Evolutionary conservation across 2,329 filamentous ascomycete species (phyloP).

Genomic region (Clathrospora elynae): DNA sequence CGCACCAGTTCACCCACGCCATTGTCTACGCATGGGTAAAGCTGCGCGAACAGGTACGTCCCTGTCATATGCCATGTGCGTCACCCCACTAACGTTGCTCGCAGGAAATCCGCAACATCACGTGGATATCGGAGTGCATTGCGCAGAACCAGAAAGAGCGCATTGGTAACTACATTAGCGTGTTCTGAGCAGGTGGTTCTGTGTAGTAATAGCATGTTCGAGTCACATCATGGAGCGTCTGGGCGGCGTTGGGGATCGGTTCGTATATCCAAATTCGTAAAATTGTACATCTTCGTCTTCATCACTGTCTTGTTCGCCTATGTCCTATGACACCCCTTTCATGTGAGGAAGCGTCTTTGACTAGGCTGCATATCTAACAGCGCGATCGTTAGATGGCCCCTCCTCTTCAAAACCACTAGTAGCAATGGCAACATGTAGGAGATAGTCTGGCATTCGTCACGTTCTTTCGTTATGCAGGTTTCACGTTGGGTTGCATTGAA

Average conservation of each 20-base stretch:
- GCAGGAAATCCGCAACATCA: constrained; percentile 98
- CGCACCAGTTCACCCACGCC: constrained; percentile 90
- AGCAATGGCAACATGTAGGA: too few species aligned
- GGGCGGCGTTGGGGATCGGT: constrained; percentile 37
- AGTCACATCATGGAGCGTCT: constrained; percentile 33
- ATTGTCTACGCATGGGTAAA: constrained; percentile 99
- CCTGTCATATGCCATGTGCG: not conserved
- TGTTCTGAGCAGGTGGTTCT: constrained; percentile 61
- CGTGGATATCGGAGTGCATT: constrained; percentile 99
- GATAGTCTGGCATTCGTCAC: too few species aligned
- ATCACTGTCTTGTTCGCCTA: not conserved
- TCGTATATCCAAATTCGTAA: constrained; percentile 38
- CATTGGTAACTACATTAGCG: constrained; percentile 98
- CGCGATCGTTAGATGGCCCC: not conserved
- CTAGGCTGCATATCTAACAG: not conserved
- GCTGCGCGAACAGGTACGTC: constrained; percentile 87
- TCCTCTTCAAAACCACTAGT: too few species aligned
- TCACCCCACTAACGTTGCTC: constrained; percentile 17
- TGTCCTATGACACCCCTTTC: not conserved
- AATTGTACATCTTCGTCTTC: constrained; percentile 23
- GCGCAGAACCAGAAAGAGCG: constrained; percentile 99
- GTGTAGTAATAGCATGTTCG: constrained; percentile 35
- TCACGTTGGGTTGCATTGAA: too few species aligned
- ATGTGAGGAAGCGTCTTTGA: not conserved
- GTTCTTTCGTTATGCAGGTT: too few species aligned